phyloP scores from a whole-genome alignment of 176 grass and related monocot genomes.

The Melocanna baccifera region DNA sequence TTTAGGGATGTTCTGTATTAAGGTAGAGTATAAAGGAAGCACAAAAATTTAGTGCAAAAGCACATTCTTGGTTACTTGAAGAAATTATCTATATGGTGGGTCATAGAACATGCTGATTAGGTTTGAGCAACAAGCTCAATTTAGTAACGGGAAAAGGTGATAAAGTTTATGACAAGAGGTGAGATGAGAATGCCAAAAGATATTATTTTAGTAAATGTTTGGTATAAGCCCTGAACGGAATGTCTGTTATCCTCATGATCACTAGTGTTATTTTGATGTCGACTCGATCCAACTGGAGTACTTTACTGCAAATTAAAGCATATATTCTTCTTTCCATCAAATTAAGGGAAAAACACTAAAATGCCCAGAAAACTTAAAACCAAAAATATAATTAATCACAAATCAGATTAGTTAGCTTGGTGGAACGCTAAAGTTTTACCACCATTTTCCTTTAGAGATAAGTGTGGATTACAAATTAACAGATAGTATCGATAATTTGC shows the following conservation, averaged over 20 bases:
- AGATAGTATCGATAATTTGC: neutral
- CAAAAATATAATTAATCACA: neutral
- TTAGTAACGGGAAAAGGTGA: neutral
- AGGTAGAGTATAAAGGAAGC: too few relatives aligned
- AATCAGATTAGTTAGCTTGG: neutral
- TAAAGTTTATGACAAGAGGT: neutral
- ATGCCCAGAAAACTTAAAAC: neutral
- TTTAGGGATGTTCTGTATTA: too few relatives aligned
- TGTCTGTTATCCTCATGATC: slow-evolving; percentile 7
- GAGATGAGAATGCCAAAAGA: slow-evolving; percentile 10
- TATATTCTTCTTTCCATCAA: neutral
- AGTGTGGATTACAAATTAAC: neutral
- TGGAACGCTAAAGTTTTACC: neutral
- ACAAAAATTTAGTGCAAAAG: neutral
- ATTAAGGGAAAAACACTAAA: neutral
- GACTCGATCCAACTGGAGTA: neutral
- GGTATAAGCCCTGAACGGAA: neutral
- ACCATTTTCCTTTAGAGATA: neutral
- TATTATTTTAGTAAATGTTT: slow-evolving; percentile 26
- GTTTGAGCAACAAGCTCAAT: slow-evolving; percentile 26
- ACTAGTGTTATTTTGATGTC: neutral
- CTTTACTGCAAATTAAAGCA: neutral
- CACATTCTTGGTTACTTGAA: neutral
- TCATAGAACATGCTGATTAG: neutral
- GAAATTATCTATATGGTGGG: neutral